phyloP scores from a whole-genome alignment of 768 basidiomycete species.

The Leccinum pellstonianum region DNA sequence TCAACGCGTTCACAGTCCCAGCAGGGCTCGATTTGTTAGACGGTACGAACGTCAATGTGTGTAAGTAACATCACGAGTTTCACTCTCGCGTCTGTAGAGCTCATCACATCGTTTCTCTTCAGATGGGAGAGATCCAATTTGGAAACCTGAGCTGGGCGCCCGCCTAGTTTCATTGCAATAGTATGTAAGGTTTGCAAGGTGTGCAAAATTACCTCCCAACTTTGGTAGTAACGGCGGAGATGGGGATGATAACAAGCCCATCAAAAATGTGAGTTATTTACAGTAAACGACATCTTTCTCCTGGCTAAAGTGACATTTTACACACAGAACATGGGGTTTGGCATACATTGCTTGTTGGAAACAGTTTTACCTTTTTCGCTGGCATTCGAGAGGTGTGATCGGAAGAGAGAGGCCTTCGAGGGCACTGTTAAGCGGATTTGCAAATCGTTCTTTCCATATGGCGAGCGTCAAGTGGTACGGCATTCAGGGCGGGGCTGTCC shows the following conservation, averaged over 20 bases:
- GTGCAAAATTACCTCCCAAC: not conserved
- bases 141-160: constrained; percentile 48
- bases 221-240: not conserved
- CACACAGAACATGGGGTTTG: not conserved
- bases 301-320: not conserved
- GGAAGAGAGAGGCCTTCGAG: not conserved
- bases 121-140: constrained; percentile 57
- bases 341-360: not conserved
- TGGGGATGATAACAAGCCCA: not conserved
- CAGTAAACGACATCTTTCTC: not conserved
- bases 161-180: not conserved
- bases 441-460: not conserved
- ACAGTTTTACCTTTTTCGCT: not conserved
- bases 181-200: no score
- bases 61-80: constrained; percentile 35
- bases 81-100: not conserved
- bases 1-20: constrained; percentile 51
- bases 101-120: not conserved
- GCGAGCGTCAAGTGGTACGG: not conserved
- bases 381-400: not conserved
- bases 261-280: not conserved
- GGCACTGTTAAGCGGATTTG: not conserved
- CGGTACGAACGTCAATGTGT: constrained; percentile 56
- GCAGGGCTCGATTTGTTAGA: constrained; percentile 46
- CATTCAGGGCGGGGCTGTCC: not conserved